phyloP scores from a whole-genome alignment of 2,329 filamentous ascomycete genomes.

The Botrytis porri region DNA sequence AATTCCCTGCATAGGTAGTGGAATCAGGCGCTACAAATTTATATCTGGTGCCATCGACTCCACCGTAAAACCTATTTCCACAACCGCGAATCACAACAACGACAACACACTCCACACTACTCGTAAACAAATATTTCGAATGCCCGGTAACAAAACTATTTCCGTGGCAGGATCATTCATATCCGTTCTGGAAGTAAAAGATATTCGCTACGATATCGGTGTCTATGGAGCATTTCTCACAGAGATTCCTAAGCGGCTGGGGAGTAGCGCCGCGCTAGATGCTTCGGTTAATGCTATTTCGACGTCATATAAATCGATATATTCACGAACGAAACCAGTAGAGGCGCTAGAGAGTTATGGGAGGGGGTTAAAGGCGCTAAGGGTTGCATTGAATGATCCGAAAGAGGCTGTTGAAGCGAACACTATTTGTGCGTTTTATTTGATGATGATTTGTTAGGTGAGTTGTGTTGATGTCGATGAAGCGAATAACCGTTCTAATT shows the following conservation, averaged over 20 bases:
- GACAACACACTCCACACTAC: too few relatives aligned
- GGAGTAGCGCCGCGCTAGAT: not conserved
- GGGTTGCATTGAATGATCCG: conserved; percentile 3
- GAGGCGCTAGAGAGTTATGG: not conserved
- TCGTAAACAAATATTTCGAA: not conserved
- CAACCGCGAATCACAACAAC: not conserved
- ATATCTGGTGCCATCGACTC: not conserved
- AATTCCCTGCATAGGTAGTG: not conserved
- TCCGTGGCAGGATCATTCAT: not conserved
- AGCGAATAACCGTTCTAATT: not conserved
- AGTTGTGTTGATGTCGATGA: not conserved
- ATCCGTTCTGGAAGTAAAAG: not conserved
- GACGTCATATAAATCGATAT: not conserved
- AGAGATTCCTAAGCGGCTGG: not conserved
- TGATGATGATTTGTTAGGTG: conserved; percentile 16
- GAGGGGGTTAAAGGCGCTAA: not conserved
- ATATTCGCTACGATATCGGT: not conserved
- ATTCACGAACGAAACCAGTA: not conserved
- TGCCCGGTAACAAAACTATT: not conserved
- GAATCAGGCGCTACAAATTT: not conserved
- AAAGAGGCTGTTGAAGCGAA: not conserved
- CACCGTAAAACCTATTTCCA: not conserved
- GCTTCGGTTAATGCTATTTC: not conserved
- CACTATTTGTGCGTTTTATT: conserved; percentile 16
- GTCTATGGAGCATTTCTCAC: not conserved